Evolutionary conservation across 108 stramenopile genomes (phyloP).

Genomic region (Cyclotella kingstonii): DNA sequence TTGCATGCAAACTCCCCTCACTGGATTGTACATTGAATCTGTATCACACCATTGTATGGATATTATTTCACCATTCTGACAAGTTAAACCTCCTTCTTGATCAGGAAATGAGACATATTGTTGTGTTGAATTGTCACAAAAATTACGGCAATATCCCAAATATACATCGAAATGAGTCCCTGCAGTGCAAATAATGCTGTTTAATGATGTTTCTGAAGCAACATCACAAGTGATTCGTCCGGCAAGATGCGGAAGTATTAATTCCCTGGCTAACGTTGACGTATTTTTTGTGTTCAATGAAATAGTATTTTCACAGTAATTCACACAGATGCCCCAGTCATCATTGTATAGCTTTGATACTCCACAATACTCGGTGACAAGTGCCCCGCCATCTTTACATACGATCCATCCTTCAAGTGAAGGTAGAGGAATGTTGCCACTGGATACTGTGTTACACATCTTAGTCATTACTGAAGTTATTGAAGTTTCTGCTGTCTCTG

Average conservation of each 20-base stretch:
- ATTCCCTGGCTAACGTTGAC: background rate
- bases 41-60: slow-evolving; percentile 1
- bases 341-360: slow-evolving; percentile 4
- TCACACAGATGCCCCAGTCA: slow-evolving; percentile 3
- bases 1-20: slow-evolving; percentile 10
- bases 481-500: background rate
- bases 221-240: slow-evolving; percentile 10
- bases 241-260: slow-evolving; percentile 6
- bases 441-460: slow-evolving; percentile 2
- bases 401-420: slow-evolving; percentile 11
- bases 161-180: slow-evolving; percentile 8
- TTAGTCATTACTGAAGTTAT: background rate
- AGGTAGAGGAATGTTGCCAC: slow-evolving; percentile 1
- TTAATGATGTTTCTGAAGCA: background rate
- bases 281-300: no score
- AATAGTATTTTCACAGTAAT: slow-evolving; percentile 5
- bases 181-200: slow-evolving; percentile 10
- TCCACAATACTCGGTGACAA: slow-evolving; percentile 20
- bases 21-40: slow-evolving; percentile 5
- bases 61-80: slow-evolving; percentile 2
- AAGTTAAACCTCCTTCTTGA: slow-evolving; percentile 2
- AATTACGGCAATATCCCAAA: slow-evolving; percentile 10
- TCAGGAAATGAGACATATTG: slow-evolving; percentile 14
- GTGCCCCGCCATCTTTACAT: slow-evolving; percentile 4
- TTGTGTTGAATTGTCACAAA: background rate